Evolutionary conservation across 352 stramenopile genomes (phyloP).

Genomic region (Pythium aquatile): DNA sequence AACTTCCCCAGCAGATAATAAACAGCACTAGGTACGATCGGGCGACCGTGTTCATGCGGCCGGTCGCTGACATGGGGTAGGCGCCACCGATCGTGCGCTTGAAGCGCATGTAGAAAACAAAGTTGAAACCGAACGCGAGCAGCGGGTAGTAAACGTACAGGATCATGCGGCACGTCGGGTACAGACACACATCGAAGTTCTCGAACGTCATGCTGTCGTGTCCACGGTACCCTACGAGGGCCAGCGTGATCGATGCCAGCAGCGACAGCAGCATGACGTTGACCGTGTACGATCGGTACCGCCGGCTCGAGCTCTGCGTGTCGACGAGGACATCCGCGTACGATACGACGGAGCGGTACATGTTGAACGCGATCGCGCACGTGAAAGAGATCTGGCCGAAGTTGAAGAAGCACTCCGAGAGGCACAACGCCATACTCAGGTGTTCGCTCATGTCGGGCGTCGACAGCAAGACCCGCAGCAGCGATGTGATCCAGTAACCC

Average conservation of each 20-base stretch:
- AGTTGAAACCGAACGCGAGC: constrained; percentile 70
- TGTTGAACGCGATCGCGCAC: constrained; percentile 76
- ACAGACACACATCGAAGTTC: constrained; percentile 60
- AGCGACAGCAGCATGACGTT: constrained; percentile 69
- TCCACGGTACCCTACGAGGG: constrained; percentile 50
- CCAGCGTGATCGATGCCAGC: constrained; percentile 53
- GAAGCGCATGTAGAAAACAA: constrained; percentile 78
- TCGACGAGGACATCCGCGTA: constrained; percentile 73
- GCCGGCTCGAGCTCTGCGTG: constrained; percentile 56
- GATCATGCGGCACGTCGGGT: constrained; percentile 64
- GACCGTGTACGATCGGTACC: constrained; percentile 59
- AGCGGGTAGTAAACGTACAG: constrained; percentile 80
- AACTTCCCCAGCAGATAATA: constrained; percentile 69
- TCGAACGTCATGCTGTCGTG: constrained; percentile 29
- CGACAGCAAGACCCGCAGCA: constrained; percentile 62
- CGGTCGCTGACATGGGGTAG: constrained; percentile 66
- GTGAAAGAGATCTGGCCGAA: constrained; percentile 80
- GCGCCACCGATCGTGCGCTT: constrained; percentile 71
- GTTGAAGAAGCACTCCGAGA: constrained; percentile 77
- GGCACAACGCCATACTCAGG: constrained; percentile 61
- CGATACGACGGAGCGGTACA: constrained; percentile 77
- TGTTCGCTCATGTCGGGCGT: constrained; percentile 39
- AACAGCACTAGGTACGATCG: constrained; percentile 72
- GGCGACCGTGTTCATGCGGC: constrained; percentile 62
- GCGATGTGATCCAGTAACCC: constrained; percentile 68